Evolutionary conservation across 2,329 filamentous ascomycete genomes (phyloP), one percentile per base, ranked within the genome.

Genomic region (Penicillium digitatum): DNA sequence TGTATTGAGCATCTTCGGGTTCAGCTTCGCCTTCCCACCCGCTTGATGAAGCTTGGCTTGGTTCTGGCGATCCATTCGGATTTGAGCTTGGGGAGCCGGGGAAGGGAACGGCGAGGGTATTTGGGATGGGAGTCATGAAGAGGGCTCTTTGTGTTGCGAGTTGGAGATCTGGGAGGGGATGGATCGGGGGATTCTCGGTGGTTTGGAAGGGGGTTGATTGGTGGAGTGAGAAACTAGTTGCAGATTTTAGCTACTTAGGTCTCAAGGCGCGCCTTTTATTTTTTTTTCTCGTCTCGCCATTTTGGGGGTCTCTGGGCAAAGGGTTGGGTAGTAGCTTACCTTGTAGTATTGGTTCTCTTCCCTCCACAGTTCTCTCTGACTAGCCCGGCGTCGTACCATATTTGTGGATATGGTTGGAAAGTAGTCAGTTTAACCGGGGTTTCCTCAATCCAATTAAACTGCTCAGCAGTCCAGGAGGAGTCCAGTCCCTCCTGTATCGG

Each of bases 1-100:
- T 39, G 48, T 51, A 46, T 22, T 34, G 46, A 1, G 35, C 10
- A 11, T 58, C 46, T 5, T 62, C 64, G 39, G 56, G 49, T 4
- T 68, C 66, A 48, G 50, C 52, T 16, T 68, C 67, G 1, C 48
- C 48, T 22, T 67, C 65, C 57, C 65, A 65, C 4, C 52, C 56
- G 22, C 53, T 59, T 14, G 58, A 62, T 5, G 63, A 61, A 9
- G 53, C 49, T 14, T 62, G 54, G 44, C 58, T 62, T 22, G 58
- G 60, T 20, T 59, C 59, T 2, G 68, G 66, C 5, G 67, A 67
- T 8, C 55, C 56, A 52, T 58, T 61, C 6, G 58, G 52, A 39
- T 69, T 66, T 14, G 59, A 63, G 16, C 44, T 35, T 1, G 62
- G 62, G 3, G 62, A 59, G 8, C 40, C 49, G 5, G 64, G 43